Conservation (phyloP, 176 grass and related monocot genomes). For the Aegilops tauschii region DNA sequence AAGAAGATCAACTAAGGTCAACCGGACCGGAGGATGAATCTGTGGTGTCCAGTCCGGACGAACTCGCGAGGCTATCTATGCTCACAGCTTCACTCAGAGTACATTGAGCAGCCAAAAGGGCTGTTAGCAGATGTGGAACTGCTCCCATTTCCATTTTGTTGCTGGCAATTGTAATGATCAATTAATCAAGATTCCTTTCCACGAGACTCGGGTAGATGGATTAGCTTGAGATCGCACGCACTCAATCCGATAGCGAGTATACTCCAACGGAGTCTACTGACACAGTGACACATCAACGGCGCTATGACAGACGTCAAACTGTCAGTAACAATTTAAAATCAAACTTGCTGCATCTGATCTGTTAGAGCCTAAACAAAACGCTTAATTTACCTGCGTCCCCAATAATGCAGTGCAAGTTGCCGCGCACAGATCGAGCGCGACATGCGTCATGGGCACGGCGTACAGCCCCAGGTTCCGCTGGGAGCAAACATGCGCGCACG, state of each 20-base stretch:
- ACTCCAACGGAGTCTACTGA: not conserved
- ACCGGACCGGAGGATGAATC: not conserved
- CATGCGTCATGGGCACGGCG: not conserved
- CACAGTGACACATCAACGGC: not conserved
- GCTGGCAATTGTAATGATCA: not conserved
- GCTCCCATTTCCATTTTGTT: not conserved
- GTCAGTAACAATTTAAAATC: not conserved
- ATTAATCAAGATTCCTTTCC: not conserved
- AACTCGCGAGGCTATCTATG: not conserved
- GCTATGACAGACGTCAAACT: not conserved
- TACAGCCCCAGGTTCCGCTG: not conserved
- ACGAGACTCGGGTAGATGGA: not conserved
- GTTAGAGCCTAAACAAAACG: not conserved
- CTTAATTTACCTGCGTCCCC: not conserved
- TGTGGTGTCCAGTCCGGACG: not conserved
- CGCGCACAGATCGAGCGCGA: not conserved
- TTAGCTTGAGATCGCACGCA: not conserved
- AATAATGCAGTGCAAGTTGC: conserved; percentile 17
- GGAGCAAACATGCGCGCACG: not conserved
- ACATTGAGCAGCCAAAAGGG: conserved; percentile 19
- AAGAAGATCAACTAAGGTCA: conserved; percentile 43
- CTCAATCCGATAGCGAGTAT: not conserved
- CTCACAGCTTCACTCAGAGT: not conserved
- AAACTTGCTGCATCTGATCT: not conserved
- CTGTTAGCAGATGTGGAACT: not conserved